phyloP scores from a whole-genome alignment of 495 filamentous ascomycete species.

The Echria macrotheca region DNA sequence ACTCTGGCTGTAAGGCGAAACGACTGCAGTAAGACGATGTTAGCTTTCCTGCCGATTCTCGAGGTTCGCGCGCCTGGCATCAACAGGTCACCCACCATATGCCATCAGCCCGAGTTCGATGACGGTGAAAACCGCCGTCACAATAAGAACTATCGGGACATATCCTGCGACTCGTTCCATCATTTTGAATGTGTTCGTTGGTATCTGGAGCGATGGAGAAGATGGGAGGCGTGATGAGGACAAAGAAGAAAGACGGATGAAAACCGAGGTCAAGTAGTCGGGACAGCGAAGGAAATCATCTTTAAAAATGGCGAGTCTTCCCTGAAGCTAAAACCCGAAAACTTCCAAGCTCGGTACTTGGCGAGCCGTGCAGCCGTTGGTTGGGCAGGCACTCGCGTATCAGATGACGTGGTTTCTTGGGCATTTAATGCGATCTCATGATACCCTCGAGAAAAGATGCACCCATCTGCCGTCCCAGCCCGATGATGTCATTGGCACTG shows the following conservation, averaged over 20 bases:
- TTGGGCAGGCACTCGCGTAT: not conserved
- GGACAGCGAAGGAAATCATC: no score
- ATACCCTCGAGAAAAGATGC: no score
- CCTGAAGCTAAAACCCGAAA: no score
- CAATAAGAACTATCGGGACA: conserved; percentile 58
- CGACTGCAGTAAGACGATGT: conserved; percentile 25
- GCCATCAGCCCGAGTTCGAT: conserved; percentile 66
- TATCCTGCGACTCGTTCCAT: conserved; percentile 21
- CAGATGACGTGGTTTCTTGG: conserved; percentile 5
- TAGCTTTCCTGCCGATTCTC: not conserved
- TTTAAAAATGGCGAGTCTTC: no score
- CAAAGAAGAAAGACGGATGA: not conserved
- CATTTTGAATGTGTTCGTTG: conserved; percentile 1
- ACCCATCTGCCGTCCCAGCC: no score
- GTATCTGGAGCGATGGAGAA: no score
- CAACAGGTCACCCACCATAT: conserved; percentile 53
- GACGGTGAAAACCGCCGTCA: conserved; percentile 60
- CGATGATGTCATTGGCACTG: not conserved
- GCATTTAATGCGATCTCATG: conserved; percentile 4
- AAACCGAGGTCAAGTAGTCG: no score
- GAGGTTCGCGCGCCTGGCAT: not conserved
- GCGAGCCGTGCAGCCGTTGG: not conserved
- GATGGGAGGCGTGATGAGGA: no score
- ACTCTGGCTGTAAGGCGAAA: conserved; percentile 27
- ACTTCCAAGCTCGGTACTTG: conserved; percentile 4